Evolutionary conservation across 2,329 filamentous ascomycete species (phyloP), one percentile per base, ranked within the genome.

Genomic region (Sporothrix euskadiensis): DNA sequence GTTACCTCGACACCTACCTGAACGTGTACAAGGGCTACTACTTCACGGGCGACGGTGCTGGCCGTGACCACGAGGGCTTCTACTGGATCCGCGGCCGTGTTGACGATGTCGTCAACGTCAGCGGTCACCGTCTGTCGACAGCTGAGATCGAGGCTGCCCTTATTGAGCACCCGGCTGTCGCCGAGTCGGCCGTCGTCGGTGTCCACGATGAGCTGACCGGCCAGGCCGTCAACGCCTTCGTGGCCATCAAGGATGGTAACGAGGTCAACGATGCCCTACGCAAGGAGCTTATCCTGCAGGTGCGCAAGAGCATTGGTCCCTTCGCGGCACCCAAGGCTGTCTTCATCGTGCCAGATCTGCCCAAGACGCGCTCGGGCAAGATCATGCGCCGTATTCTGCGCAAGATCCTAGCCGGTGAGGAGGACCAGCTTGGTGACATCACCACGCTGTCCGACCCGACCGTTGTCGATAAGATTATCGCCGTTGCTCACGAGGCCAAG

Each of bases 61-160:
- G 93, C 74, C 93, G 96, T 80, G 96, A 99, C 82, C 92, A 97
- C 83, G 96, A 99, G 79, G 96, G 96, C 73, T 99, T 98, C 87
- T 99, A 98, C 89, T 99, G 96, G 96, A 99, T 99, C 82, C 93
- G 96, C 76, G 96, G 96, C 77, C 94, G 96, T 83, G 96, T 99
- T 71, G 96, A 99, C 81, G 96, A 99, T 79, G 96, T 99, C 59
- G 95, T 99, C 82, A 99, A 99, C 83, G 96, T 99, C 75, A 96
- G 92, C 78, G 96, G 96, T 39, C 96, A 99, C 83, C 92, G 96
- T 82, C 88, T 99, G 76, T 98, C 95, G 19, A 99, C 96, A 10
- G 95, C 96, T 49, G 96, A 99, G 83, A 99, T 99, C 77, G 96
- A 99, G 84, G 96, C 96, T 39, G 96, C 96, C 22, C 90, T 99